Percentiles rank a stretch among this genome's conserved stretches.
Evolutionary conservation across 164 flowering plant species (phyloP).

Genomic region (Cinnamomum micranthum): DNA sequence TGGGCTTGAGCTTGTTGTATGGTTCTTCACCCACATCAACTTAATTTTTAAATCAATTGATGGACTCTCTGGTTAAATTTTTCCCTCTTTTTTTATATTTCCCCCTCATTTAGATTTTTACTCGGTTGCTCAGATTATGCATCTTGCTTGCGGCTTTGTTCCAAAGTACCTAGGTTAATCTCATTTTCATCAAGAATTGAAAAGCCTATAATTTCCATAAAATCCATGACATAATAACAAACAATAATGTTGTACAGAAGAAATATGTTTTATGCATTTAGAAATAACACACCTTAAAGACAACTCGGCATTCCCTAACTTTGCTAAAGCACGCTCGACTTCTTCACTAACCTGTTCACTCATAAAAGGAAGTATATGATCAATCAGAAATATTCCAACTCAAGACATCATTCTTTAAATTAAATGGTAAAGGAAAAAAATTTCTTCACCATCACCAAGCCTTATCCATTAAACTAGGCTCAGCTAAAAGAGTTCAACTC

Average conservation of each 20-base stretch:
- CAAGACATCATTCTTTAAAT: too few relatives aligned
- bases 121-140: background rate
- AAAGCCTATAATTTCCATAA: background rate
- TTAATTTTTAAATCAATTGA: too few relatives aligned
- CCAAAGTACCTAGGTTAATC: background rate
- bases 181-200: background rate
- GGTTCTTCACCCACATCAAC: too few relatives aligned
- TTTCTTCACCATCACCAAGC: too few relatives aligned
- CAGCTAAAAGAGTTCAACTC: too few relatives aligned
- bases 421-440: too few relatives aligned
- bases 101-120: background rate
- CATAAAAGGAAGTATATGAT: background rate
- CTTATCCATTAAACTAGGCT: too few relatives aligned
- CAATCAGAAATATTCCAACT: too few relatives aligned
- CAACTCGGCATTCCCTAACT: conserved; percentile 44
- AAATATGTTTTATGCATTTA: background rate
- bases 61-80: too few relatives aligned
- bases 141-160: background rate
- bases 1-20: too few relatives aligned
- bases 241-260: background rate
- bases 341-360: conserved; percentile 83
- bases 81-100: too few relatives aligned
- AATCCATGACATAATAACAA: background rate
- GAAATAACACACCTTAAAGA: conserved; percentile 30
- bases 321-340: conserved; percentile 92